Base-by-base conservation (phyloP, 83 land plant species). In the Isoetes engelmannii region DNA sequence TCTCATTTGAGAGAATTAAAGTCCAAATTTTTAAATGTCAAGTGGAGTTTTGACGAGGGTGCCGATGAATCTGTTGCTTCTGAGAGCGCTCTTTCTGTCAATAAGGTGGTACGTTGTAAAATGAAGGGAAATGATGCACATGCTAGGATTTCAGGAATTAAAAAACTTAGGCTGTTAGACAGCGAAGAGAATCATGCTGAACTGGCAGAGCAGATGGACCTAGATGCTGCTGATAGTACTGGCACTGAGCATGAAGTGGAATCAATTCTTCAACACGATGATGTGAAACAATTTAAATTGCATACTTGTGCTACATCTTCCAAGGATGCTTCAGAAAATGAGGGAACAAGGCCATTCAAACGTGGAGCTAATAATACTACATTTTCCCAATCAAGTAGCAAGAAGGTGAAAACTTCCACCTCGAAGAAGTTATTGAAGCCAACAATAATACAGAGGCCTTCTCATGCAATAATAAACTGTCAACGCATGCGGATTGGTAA, bases 1-100 rank as follows among this genome's bases (percentile, higher is more conserved):
- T 63, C 64, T 62, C 95, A 87, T 66, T 80, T 92, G 8, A 79
- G 58, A 45, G 92, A 89, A 42, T 61, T 87, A 69, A 45, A 44
- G 7, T 13, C 18, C 21, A 78, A 70, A 48, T 79, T 74, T 76
- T 71, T 72, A 18, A 72, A 79, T 59, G 50, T 89, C 18, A 79
- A 74, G 42, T 84, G 89, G 87, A 28, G 76, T 56, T 76, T 61
- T 49, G 59, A 67, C 47, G 64, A 63, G 41, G 44, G 42, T 63
- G 73, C 45, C 19, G 42, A n/a, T 71, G 45, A 42, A 42, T 42
- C 28, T 4, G 19, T 41, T 62, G 47, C 49, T 50, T 60, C 13
- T 57, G 57, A 47, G 46, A 28, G 17, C 68, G 63, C 19, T 48
- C 19, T 61, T 17, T 45, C 3, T 76, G 67, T 41, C 46, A 21